Percentiles rank a stretch among this genome's conserved stretches.
Conservation (phyloP, 169 alveolate species). For the Besnoitia besnoiti region DNA sequence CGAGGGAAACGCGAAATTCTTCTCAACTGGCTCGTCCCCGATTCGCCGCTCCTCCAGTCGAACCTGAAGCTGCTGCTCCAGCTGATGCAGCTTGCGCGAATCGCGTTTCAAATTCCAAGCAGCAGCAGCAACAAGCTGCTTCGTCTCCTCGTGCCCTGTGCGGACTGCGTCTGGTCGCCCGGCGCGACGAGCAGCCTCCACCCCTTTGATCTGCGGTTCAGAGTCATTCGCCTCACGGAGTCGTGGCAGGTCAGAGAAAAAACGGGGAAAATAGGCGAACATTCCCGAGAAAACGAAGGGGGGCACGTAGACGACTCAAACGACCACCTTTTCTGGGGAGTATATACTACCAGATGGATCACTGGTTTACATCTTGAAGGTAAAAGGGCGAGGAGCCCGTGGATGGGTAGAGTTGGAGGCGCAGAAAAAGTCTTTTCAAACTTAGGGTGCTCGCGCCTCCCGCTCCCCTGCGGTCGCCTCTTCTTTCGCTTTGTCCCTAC, state of each 20-base stretch:
- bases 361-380: too few relatives aligned
- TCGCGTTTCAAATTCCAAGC: slow-evolving; percentile 56
- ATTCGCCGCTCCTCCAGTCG: slow-evolving; percentile 52
- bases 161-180: slow-evolving; percentile 45
- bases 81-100: slow-evolving; percentile 55
- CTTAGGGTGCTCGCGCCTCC: too few relatives aligned
- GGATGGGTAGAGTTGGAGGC: too few relatives aligned
- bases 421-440: too few relatives aligned
- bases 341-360: too few relatives aligned
- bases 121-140: slow-evolving; percentile 63
- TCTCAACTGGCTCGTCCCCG: slow-evolving; percentile 46
- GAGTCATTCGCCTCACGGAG: slow-evolving; percentile 60
- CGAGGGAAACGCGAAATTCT: neutral
- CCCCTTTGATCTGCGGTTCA: slow-evolving; percentile 65
- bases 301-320: too few relatives aligned
- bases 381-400: too few relatives aligned
- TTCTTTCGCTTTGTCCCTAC: neutral
- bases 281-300: neutral
- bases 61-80: slow-evolving; percentile 56
- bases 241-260: slow-evolving; percentile 41
- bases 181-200: slow-evolving; percentile 16
- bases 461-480: neutral
- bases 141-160: slow-evolving; percentile 42
- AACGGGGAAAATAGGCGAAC: neutral
- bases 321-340: too few relatives aligned